These are phyloP conservation scores for Pythium monospermum DNA, from an alignment of 352 stramenopile species.

Conservation along the genomic window DNA sequence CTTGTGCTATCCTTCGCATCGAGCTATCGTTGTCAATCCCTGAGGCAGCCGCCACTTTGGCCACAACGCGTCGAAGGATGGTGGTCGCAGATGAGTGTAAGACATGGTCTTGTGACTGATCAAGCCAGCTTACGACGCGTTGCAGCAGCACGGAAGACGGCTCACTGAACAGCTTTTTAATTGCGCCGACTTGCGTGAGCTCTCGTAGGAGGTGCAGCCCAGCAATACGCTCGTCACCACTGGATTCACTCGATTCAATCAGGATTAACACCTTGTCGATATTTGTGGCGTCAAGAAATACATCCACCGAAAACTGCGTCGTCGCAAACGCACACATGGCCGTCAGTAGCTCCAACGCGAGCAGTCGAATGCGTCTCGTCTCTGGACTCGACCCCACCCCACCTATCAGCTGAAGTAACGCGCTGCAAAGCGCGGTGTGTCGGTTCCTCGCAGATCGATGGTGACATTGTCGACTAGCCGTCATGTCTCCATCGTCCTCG, in stretches of 20 bases:
- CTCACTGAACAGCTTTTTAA: constrained; percentile 1
- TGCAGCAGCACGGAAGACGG: background rate
- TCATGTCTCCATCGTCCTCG: background rate
- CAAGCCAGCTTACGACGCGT: constrained; percentile 4
- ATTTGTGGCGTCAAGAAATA: background rate
- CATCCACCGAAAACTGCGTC: background rate
- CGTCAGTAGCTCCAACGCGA: constrained; percentile 5
- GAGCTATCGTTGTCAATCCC: background rate
- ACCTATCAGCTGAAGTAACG: constrained; percentile 6
- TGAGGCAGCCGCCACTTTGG: background rate
- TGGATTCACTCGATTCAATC: constrained; percentile 1
- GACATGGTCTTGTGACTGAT: background rate
- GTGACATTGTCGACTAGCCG: background rate
- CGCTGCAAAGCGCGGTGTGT: constrained; percentile 1
- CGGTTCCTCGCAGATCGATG: background rate
- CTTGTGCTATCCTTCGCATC: background rate
- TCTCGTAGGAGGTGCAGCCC: constrained; percentile 1
- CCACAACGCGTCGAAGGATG: constrained; percentile 6
- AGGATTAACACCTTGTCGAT: background rate
- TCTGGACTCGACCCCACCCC: background rate
- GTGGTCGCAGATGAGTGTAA: constrained; percentile 1
- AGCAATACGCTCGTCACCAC: background rate
- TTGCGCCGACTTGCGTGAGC: background rate
- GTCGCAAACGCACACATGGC: constrained; percentile 1
- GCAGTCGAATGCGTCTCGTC: constrained; percentile 1